These are phyloP conservation scores for Maudiozyma saulgeensis DNA, from an alignment of 805 yeast genomes.

Conservation along the genomic window DNA sequence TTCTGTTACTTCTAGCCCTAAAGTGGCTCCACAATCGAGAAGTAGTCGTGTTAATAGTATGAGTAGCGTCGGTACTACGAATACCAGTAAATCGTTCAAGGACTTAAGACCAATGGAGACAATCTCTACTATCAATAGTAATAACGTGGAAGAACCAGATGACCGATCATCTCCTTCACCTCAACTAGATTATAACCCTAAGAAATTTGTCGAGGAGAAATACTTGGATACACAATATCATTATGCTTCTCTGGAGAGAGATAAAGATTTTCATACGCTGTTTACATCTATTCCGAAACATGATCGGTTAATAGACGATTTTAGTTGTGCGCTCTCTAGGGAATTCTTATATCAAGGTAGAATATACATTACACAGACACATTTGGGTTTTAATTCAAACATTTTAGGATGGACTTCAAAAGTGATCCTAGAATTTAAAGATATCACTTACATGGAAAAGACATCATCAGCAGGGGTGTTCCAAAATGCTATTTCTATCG, in stretches of 20 bases:
- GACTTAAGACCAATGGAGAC: slow-evolving; percentile 14
- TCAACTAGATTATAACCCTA: slow-evolving; percentile 21
- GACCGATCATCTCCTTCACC: neutral
- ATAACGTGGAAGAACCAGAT: neutral
- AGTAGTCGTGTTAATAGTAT: slow-evolving; percentile 5
- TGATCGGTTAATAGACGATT: slow-evolving; percentile 77
- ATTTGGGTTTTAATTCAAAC: slow-evolving; percentile 72
- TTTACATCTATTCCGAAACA: slow-evolving; percentile 59
- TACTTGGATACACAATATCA: slow-evolving; percentile 49
- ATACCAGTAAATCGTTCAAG: neutral
- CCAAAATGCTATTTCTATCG: slow-evolving; percentile 77
- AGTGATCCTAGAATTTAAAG: slow-evolving; percentile 59
- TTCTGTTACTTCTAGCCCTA: neutral
- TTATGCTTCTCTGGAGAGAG: slow-evolving; percentile 54
- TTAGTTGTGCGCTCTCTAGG: slow-evolving; percentile 74
- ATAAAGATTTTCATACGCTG: slow-evolving; percentile 67
- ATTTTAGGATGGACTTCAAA: slow-evolving; percentile 87
- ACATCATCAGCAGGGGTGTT: slow-evolving; percentile 81
- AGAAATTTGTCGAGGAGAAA: slow-evolving; percentile 47
- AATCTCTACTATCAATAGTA: slow-evolving; percentile 1
- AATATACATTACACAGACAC: slow-evolving; percentile 66
- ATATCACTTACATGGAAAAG: slow-evolving; percentile 56
- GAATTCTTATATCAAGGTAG: slow-evolving; percentile 87
- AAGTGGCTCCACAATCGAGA: neutral
- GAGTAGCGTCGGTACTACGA: slow-evolving; percentile 4